Evolutionary conservation across 2,329 filamentous ascomycete genomes (phyloP), one percentile per base, ranked within the genome.

Genomic region (Colletotrichum spaethianum): DNA sequence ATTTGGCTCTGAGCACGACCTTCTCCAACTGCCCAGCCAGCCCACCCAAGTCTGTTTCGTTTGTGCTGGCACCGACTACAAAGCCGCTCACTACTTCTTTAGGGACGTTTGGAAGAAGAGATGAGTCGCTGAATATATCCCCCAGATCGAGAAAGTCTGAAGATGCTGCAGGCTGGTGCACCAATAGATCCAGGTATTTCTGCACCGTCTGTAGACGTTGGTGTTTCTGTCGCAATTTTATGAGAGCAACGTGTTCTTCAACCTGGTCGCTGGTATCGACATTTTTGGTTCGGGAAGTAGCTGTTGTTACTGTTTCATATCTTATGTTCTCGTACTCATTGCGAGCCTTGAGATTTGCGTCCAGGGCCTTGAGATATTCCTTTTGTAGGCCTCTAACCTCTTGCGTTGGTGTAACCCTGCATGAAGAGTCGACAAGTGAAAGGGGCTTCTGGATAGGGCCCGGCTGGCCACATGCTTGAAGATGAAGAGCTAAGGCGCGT

Each of bases 1-100:
- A 79, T 75, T 90, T 92, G 23, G 90, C 86, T 42, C 87, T 86
- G 40, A 93, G 79, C 4, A 90, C 86, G 0, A 87, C 86, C 76
- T 88, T 91, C 74, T 92, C 89, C 7, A 93, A 79, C 36, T 85
- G 83, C 38, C 85, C 83, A 50, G 89, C 80, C 5, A 89, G 83
- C 1, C 80, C 82, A 59, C 84, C 82, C 1, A 91, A 77, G 46
- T 87, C 85, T 1, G 80, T 78, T 18, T 82, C 81, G 6, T 80
- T 75, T 7, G 79, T 74, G 33, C 78, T 80, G 48, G 81, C 80
- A 62, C 87, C 84, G 38, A 82, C 79, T 8, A 84, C 82, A 50
- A 90, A 83, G 26, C 86, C 84, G 69, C 86, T 84, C 61, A 90
- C 80, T 1, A 91, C 82, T 23, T 86, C 85, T 67, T 81, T 82